phyloP scores from a whole-genome alignment of 768 basidiomycete species.

The Paxillus involutus region DNA sequence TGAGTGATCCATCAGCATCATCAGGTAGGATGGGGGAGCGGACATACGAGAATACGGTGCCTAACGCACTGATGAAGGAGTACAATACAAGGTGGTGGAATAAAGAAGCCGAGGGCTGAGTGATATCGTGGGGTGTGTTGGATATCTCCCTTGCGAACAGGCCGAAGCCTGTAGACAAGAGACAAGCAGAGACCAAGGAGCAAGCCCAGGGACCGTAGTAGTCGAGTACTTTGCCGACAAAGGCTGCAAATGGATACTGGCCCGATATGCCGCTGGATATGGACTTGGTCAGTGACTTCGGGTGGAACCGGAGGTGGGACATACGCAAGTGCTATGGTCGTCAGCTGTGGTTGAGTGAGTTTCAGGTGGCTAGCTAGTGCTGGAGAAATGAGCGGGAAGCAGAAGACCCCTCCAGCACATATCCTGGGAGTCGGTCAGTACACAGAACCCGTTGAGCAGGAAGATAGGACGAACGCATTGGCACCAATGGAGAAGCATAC shows the following conservation, averaged over 20 bases:
- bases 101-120: constrained; percentile 39
- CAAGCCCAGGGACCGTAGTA: constrained; percentile 64
- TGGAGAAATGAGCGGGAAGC: constrained; percentile 74
- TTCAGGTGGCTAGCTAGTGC: constrained; percentile 56
- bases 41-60: constrained; percentile 71
- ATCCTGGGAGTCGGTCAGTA: constrained; percentile 41
- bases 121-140: constrained; percentile 39
- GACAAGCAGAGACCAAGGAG: constrained; percentile 58
- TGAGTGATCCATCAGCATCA: neutral
- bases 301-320: constrained; percentile 36
- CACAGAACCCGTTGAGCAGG: neutral
- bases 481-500: constrained; percentile 55
- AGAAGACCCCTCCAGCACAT: constrained; percentile 76
- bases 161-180: constrained; percentile 62
- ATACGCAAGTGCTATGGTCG: constrained; percentile 76
- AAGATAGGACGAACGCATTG: constrained; percentile 54
- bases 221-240: constrained; percentile 72
- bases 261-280: constrained; percentile 70
- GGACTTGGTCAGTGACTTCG: neutral
- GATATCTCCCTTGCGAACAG: constrained; percentile 61
- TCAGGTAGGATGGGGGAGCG: neutral
- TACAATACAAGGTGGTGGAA: constrained; percentile 54
- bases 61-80: constrained; percentile 67
- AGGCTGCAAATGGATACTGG: constrained; percentile 73
- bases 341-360: constrained; percentile 74